Evolutionary conservation across 23 red algal genomes (phyloP).

Genomic region (Cyanidioschyzon merolae): DNA sequence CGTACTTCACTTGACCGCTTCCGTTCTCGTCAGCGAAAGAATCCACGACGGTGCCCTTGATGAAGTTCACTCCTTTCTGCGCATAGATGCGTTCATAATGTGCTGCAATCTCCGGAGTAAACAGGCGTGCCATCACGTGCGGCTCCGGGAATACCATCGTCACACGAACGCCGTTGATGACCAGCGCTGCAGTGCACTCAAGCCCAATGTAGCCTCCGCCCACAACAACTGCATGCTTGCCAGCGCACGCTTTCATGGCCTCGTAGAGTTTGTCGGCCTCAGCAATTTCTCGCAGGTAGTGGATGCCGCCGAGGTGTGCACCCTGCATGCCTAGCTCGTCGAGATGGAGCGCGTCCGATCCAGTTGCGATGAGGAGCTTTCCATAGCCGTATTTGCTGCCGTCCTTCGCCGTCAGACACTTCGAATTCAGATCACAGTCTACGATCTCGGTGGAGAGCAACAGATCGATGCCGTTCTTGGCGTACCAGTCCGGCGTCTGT

Average conservation of each 20-base stretch:
- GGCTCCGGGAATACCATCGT: conserved; percentile 90
- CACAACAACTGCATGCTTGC: conserved; percentile 47
- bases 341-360: conserved; percentile 42
- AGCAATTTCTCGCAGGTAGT: conserved; percentile 69
- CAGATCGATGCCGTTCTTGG: conserved; percentile 51
- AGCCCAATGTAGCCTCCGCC: conserved; percentile 99
- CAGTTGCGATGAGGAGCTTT: conserved; percentile 62
- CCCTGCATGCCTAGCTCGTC: conserved; percentile 38
- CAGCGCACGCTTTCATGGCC: conserved; percentile 13
- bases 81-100: conserved; percentile 75
- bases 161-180: conserved; percentile 41
- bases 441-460: conserved; percentile 48
- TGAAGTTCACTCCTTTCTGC: conserved; percentile 52
- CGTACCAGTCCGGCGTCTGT: conserved; percentile 77
- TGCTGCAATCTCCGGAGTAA: conserved; percentile 66
- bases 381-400: conserved; percentile 27
- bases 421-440: conserved; percentile 32
- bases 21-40: conserved; percentile 55
- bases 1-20: conserved; percentile 31
- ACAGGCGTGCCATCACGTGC: conserved; percentile 84
- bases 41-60: conserved; percentile 51
- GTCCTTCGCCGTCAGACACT: conserved; percentile 36
- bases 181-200: conserved; percentile 78
- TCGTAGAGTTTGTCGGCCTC: conserved; percentile 62
- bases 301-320: conserved; percentile 55